phyloP scores from a whole-genome alignment of 192 early-diverging fungal genomes.

The Gonapodya sp. region DNA sequence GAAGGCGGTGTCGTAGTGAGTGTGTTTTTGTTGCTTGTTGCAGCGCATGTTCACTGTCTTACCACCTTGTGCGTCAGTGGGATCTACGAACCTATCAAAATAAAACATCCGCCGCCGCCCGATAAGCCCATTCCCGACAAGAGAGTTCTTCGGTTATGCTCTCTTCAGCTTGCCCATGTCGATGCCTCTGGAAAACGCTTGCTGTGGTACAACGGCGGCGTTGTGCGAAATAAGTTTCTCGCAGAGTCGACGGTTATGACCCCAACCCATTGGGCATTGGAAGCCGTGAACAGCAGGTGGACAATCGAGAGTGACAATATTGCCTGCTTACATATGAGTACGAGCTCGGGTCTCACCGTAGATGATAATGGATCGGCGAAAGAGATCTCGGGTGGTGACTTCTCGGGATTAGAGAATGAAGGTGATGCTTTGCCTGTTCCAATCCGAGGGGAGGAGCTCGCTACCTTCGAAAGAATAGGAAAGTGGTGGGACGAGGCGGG shows the following conservation, averaged over 20 bases:
- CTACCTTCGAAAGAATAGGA: neutral
- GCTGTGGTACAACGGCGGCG: slow-evolving; percentile 3
- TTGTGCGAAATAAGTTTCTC: slow-evolving; percentile 2
- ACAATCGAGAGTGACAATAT: neutral
- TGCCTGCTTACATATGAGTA: neutral
- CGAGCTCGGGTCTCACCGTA: neutral
- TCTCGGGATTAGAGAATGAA: neutral
- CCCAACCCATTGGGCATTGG: neutral
- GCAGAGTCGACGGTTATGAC: neutral
- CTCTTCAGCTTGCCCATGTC: slow-evolving; percentile 6
- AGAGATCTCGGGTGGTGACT: neutral
- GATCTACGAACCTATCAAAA: neutral
- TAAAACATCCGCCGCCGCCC: neutral
- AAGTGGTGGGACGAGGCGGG: neutral
- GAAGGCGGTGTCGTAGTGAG: neutral
- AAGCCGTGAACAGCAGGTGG: neutral
- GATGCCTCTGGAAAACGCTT: neutral
- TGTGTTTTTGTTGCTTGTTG: no score
- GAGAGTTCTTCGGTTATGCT: neutral
- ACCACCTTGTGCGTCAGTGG: neutral
- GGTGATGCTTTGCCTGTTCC: neutral
- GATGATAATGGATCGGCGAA: neutral
- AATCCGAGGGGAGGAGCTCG: neutral
- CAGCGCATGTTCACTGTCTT: no score
- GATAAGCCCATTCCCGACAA: neutral